Percentiles rank a stretch among this genome's conserved stretches.
phyloP scores from a whole-genome alignment of 2,329 filamentous ascomycete species.

The Alternaria rosae region DNA sequence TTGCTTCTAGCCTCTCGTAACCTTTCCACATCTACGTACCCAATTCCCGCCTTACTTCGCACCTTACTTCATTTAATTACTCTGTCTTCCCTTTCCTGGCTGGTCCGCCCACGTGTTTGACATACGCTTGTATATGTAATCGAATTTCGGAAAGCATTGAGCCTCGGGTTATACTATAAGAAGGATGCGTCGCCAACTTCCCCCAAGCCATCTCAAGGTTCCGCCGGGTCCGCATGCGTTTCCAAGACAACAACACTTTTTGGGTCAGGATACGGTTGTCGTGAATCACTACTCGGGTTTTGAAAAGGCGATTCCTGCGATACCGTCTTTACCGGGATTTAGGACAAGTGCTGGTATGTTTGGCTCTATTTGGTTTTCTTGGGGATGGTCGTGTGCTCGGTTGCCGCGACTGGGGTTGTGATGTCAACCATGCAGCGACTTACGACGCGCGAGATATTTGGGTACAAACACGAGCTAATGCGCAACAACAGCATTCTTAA shows the following conservation, averaged over 20 bases:
- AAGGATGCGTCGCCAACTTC: conserved; percentile 44
- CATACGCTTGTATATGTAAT: conserved; percentile 30
- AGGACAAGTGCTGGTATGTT: conserved; percentile 50
- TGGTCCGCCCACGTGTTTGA: conserved; percentile 23
- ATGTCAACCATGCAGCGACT: conserved; percentile 1
- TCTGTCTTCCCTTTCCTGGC: conserved; percentile 21
- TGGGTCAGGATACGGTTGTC: conserved; percentile 37
- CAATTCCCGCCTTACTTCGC: not conserved
- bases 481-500: conserved; percentile 73
- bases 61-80: conserved; percentile 24
- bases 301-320: conserved; percentile 48
- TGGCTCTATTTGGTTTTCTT: conserved; percentile 16
- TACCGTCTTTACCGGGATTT: conserved; percentile 48
- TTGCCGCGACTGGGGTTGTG: conserved; percentile 11
- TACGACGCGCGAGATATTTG: not conserved
- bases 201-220: conserved; percentile 46
- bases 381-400: conserved; percentile 30
- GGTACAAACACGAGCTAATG: conserved; percentile 18
- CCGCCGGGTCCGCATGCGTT: conserved; percentile 38
- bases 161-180: conserved; percentile 12
- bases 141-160: not conserved
- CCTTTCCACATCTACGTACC: not conserved
- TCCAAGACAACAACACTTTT: conserved; percentile 36
- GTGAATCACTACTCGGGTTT: conserved; percentile 45
- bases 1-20: conserved; percentile 6